Evolutionary conservation across 306 rosid genomes (phyloP).

Genomic region (Erythrophleum fordii): DNA sequence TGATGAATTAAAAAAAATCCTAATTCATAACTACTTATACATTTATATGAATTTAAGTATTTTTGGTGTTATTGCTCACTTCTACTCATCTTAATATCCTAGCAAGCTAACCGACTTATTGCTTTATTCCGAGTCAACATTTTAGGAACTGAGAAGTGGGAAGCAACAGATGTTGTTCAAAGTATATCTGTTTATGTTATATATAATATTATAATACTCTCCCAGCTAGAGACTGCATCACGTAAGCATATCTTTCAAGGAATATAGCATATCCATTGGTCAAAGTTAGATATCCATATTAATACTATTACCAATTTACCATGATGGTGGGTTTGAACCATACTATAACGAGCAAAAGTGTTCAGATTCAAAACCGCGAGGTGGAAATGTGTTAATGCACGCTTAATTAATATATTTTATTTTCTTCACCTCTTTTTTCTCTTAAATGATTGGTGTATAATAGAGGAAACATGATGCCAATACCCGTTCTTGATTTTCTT

Average conservation of each 20-base stretch:
- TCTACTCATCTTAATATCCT: no score
- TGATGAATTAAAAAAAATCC: no score
- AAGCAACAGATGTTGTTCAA: slow-evolving; percentile 9
- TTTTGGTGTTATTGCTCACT: background rate
- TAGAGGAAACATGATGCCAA: background rate
- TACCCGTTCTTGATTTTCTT: slow-evolving; percentile 32
- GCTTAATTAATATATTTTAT: background rate
- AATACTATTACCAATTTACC: background rate
- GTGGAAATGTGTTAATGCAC: slow-evolving; percentile 33
- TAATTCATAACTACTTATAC: no score
- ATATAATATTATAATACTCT: slow-evolving; percentile 24
- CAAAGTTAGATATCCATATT: slow-evolving; percentile 28
- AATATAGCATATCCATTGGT: slow-evolving; percentile 42
- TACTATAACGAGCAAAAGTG: slow-evolving; percentile 1
- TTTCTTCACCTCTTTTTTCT: background rate
- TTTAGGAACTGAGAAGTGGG: slow-evolving; percentile 18
- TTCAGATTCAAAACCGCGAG: background rate
- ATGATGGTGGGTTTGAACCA: slow-evolving; percentile 22
- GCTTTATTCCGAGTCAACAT: slow-evolving; percentile 24
- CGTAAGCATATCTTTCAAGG: slow-evolving; percentile 42
- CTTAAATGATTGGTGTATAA: background rate
- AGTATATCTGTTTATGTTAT: background rate
- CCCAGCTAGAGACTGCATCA: slow-evolving; percentile 40
- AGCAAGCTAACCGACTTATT: slow-evolving; percentile 16
- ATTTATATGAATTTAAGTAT: no score